Conservation (phyloP, 179 eudicot genomes). For the Carnegiea gigantea region DNA sequence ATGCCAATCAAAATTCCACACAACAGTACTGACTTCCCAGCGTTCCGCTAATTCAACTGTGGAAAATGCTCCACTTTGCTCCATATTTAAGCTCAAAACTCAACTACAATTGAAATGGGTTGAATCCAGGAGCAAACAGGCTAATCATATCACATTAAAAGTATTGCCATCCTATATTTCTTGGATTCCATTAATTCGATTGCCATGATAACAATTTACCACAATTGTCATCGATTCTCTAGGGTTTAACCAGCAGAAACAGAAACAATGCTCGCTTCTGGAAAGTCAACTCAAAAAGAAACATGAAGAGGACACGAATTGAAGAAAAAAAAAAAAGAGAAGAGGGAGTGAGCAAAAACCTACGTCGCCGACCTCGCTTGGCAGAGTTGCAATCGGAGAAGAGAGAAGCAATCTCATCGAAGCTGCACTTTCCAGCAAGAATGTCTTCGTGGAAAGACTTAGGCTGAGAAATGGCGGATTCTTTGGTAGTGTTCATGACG, state of each 20-base stretch:
- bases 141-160: neutral
- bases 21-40: neutral
- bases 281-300: neutral
- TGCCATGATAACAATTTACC: neutral
- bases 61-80: neutral
- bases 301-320: neutral
- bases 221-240: neutral
- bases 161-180: neutral
- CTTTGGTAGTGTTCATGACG: constrained; percentile 58
- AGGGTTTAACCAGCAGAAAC: neutral
- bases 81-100: neutral
- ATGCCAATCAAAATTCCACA: neutral
- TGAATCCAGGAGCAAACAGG: neutral
- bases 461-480: constrained; percentile 64
- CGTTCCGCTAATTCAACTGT: neutral
- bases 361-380: constrained; percentile 88
- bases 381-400: constrained; percentile 80
- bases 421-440: constrained; percentile 55
- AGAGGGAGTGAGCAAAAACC: constrained; percentile 27
- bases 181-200: neutral
- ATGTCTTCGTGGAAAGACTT: constrained; percentile 60
- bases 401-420: constrained; percentile 55
- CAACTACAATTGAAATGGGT: no score
- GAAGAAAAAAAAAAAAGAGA: neutral
- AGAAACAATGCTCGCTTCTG: neutral